phyloP scores from a whole-genome alignment of 345 rosid species.

The Arabidopsis suecica region DNA sequence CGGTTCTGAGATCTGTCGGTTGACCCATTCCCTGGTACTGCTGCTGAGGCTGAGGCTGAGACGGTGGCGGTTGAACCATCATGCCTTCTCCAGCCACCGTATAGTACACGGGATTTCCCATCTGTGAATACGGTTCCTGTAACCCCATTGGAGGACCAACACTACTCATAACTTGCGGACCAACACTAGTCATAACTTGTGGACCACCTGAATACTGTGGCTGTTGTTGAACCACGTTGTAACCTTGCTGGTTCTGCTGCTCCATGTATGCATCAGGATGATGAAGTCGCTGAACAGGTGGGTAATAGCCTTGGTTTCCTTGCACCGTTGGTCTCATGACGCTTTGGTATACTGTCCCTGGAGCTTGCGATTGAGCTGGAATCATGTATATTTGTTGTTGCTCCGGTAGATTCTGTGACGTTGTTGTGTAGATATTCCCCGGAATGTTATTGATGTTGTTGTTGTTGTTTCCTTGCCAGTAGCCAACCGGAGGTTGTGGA shows the following conservation, averaged over 20 bases:
- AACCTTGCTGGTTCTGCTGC: constrained; percentile 59
- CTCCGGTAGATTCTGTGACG: constrained; percentile 50
- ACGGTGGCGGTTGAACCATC: constrained; percentile 37
- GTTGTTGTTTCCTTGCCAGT: constrained; percentile 75
- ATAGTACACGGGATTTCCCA: constrained; percentile 44
- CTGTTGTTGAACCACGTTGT: constrained; percentile 61
- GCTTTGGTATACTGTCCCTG: constrained; percentile 43
- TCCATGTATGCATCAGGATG: constrained; percentile 75
- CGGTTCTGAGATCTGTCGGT: constrained; percentile 38
- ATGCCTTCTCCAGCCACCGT: constrained; percentile 43
- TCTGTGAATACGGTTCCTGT: constrained; percentile 36
- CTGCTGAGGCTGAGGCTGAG: constrained; percentile 23
- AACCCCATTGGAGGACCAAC: constrained; percentile 38
- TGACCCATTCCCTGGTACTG: constrained; percentile 47
- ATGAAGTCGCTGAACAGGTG: constrained; percentile 58
- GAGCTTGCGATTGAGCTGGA: constrained; percentile 53
- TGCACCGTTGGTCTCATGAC: constrained; percentile 64
- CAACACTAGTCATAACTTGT: constrained; percentile 40
- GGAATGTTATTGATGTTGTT: constrained; percentile 46
- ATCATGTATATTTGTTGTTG: constrained; percentile 76
- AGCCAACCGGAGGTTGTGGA: constrained; percentile 54
- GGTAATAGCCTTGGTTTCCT: constrained; percentile 73
- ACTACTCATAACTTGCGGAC: constrained; percentile 44
- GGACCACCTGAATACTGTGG: constrained; percentile 41
- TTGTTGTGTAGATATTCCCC: constrained; percentile 51